These are phyloP conservation scores for Halenospora varia DNA, from an alignment of 495 filamentous ascomycete genomes.

Conservation along the genomic window DNA sequence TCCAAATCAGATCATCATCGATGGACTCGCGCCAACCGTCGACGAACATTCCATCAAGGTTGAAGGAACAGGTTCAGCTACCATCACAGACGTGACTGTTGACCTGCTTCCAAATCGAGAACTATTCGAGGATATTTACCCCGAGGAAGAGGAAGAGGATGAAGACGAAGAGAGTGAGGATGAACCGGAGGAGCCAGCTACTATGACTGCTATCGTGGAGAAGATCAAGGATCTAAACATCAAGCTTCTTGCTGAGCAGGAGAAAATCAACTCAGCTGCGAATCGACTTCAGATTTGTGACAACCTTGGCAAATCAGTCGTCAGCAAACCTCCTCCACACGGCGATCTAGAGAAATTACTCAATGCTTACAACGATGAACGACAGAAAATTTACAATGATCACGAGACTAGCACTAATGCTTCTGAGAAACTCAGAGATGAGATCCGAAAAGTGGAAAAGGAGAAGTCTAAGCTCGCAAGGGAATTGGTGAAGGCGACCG, in stretches of 20 bases:
- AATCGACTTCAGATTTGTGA: constrained; percentile 42
- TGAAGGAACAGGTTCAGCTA: constrained; percentile 57
- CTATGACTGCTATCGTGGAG: constrained; percentile 18
- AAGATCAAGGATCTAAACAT: constrained; percentile 25
- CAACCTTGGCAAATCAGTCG: constrained; percentile 35
- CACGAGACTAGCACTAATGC: constrained; percentile 30
- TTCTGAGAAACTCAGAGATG: constrained; percentile 32
- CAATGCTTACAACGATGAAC: constrained; percentile 43
- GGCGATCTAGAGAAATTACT: constrained; percentile 32
- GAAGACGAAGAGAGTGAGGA: constrained; percentile 35
- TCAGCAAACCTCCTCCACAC: constrained; percentile 26
- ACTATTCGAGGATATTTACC: constrained; percentile 53
- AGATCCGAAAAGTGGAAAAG: constrained; percentile 31
- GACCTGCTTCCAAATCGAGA: constrained; percentile 57
- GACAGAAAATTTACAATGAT: constrained; percentile 40
- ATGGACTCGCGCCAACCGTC: constrained; percentile 59
- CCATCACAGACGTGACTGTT: constrained; percentile 63
- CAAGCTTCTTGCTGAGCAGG: constrained; percentile 28
- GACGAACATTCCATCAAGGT: constrained; percentile 69
- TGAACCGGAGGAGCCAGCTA: constrained; percentile 24
- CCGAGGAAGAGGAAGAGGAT: constrained; percentile 38
- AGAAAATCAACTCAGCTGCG: constrained; percentile 33
- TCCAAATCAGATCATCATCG: constrained; percentile 59
- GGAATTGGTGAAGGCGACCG: constrained; percentile 32
- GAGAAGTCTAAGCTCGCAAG: constrained; percentile 27